Percentiles rank a stretch among this genome's conserved stretches.
phyloP scores from a whole-genome alignment of 495 filamentous ascomycete genomes.

The Glarea lozoyensis region DNA sequence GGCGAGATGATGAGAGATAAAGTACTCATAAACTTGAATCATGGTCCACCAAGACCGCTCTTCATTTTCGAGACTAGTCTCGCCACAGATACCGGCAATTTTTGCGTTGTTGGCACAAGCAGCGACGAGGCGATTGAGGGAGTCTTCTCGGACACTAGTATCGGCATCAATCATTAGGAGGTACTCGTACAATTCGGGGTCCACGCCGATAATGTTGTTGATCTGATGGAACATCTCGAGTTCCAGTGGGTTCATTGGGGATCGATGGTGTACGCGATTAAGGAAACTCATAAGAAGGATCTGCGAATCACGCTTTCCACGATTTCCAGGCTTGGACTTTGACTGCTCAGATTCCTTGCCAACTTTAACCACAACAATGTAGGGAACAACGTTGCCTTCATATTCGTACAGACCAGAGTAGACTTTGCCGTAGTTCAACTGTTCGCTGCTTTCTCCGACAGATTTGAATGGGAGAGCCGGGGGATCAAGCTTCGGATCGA shows the following conservation, averaged over 20 bases:
- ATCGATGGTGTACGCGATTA: constrained; percentile 91
- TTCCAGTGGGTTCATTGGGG: constrained; percentile 90
- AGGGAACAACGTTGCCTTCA: constrained; percentile 95
- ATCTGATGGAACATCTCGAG: constrained; percentile 98
- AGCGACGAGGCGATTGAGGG: constrained; percentile 84
- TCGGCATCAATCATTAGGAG: constrained; percentile 97
- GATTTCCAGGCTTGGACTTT: constrained; percentile 92
- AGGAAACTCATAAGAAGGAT: constrained; percentile 80
- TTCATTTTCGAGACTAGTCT: constrained; percentile 94
- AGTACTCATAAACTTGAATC: constrained; percentile 99
- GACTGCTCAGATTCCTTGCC: constrained; percentile 92
- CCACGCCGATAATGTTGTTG: constrained; percentile 97
- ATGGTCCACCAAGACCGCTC: constrained; percentile 96
- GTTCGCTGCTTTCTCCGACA: constrained; percentile 80
- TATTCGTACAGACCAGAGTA: constrained; percentile 97
- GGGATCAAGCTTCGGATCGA: constrained; percentile 94
- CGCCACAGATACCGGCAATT: constrained; percentile 95
- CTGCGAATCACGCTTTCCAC: constrained; percentile 96
- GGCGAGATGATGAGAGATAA: constrained; percentile 86
- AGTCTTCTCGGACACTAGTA: constrained; percentile 89
- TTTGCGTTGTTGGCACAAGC: constrained; percentile 90
- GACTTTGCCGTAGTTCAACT: constrained; percentile 96
- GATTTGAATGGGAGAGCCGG: constrained; percentile 88
- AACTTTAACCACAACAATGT: constrained; percentile 90
- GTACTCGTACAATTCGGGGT: constrained; percentile 96